phyloP scores from a whole-genome alignment of 805 yeast genomes.

The Saccharomyces jurei region DNA sequence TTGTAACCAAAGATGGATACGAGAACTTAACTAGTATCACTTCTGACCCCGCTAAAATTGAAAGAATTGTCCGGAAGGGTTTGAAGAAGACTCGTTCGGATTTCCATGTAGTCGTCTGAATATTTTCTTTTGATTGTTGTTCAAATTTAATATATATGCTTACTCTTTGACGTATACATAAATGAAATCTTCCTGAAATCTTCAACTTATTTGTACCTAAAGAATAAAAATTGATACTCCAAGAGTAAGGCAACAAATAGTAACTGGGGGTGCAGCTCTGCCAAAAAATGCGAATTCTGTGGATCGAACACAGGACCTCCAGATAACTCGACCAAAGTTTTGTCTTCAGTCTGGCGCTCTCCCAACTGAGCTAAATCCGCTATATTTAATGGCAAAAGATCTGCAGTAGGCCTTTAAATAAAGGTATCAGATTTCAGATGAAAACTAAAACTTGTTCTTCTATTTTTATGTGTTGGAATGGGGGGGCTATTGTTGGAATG shows the following conservation, averaged over 20 bases:
- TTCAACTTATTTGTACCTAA: no score
- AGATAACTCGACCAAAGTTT: conserved; percentile 31
- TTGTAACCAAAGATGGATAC: conserved; percentile 66
- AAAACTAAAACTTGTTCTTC: no score
- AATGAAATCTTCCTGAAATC: neutral
- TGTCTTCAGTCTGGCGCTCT: conserved; percentile 39
- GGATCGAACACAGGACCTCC: conserved; percentile 89
- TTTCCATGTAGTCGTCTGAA: conserved; percentile 50
- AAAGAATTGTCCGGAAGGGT: conserved; percentile 67
- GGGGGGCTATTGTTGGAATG: no score
- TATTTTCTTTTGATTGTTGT: neutral
- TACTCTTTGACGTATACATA: neutral
- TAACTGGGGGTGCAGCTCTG: no score
- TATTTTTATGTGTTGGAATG: no score
- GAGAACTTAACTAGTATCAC: conserved; percentile 80
- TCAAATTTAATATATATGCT: neutral
- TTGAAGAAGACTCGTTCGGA: conserved; percentile 49
- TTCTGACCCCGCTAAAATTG: conserved; percentile 76
- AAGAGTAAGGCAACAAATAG: neutral
- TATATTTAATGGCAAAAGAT: neutral
- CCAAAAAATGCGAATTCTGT: conserved; percentile 51
- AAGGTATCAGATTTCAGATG: no score
- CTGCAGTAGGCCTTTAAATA: no score
- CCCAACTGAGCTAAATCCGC: conserved; percentile 40
- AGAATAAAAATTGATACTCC: neutral